Percentiles rank a stretch among this genome's conserved stretches.
Evolutionary conservation across 371 early-diverging fungal genomes (phyloP).

Genomic region (Mucor indicus): DNA sequence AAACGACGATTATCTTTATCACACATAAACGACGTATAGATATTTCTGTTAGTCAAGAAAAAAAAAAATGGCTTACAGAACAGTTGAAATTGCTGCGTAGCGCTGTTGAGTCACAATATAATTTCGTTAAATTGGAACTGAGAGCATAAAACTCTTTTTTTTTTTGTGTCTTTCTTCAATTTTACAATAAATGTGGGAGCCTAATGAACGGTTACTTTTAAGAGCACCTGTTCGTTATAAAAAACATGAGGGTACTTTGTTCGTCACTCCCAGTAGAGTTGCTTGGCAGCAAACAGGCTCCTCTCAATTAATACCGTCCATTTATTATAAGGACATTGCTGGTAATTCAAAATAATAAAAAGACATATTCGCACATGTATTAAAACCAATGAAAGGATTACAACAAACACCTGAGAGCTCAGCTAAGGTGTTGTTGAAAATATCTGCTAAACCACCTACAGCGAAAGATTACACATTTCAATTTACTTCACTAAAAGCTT

Average conservation of each 20-base stretch:
- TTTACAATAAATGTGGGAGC: slow-evolving; percentile 60
- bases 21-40: too few species aligned
- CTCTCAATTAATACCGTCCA: slow-evolving; percentile 42
- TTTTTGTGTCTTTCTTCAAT: too few species aligned
- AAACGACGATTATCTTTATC: too few species aligned
- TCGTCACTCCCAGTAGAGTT: slow-evolving; percentile 53
- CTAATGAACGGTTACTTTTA: slow-evolving; percentile 51
- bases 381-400: slow-evolving; percentile 12
- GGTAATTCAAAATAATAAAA: slow-evolving; percentile 17
- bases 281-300: slow-evolving; percentile 57
- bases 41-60: too few species aligned
- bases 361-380: neutral
- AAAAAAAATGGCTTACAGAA: too few species aligned
- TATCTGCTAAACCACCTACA: slow-evolving; percentile 28
- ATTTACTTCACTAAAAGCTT: slow-evolving; percentile 52
- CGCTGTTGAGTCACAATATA: too few species aligned
- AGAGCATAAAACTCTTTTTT: too few species aligned
- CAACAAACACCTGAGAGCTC: slow-evolving; percentile 44
- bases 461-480: slow-evolving; percentile 46
- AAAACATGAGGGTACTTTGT: slow-evolving; percentile 52
- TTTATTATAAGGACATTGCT: slow-evolving; percentile 37
- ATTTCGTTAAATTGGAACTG: too few species aligned
- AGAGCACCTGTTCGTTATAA: slow-evolving; percentile 50
- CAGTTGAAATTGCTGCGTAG: too few species aligned
- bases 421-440: slow-evolving; percentile 39